Conservation (phyloP, 805 yeast species). For the Yarrowia osloensis region DNA sequence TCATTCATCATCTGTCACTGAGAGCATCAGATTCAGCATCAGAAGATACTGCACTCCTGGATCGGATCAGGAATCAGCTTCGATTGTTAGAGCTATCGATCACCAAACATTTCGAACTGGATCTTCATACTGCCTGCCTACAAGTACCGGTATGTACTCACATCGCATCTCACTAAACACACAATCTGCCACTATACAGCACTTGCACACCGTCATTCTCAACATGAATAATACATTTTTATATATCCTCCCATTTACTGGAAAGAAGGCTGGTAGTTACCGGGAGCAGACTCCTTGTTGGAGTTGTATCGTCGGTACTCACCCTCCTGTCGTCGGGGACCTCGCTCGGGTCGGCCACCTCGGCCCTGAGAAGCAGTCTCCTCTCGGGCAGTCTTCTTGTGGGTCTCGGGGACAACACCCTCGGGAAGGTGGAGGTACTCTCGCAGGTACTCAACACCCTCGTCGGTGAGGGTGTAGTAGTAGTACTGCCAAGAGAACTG, state of each 20-base stretch:
- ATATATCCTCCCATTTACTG: conserved; percentile 34
- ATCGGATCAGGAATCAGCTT: too few relatives aligned
- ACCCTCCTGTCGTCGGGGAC: conserved; percentile 59
- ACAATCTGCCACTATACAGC: too few relatives aligned
- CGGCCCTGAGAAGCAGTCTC: conserved; percentile 49
- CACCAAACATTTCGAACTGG: too few relatives aligned
- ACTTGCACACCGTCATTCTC: neutral
- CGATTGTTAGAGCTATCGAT: too few relatives aligned
- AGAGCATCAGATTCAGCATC: too few relatives aligned
- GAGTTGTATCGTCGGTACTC: conserved; percentile 67
- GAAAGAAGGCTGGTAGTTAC: conserved; percentile 44
- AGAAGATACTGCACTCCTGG: too few relatives aligned
- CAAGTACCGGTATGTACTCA: too few relatives aligned
- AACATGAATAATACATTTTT: conserved; percentile 28
- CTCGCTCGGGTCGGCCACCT: conserved; percentile 44
- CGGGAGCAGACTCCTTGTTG: conserved; percentile 46
- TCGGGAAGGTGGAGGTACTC: conserved; percentile 98
- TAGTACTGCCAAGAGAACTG: conserved; percentile 99
- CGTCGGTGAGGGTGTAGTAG: conserved; percentile 99
- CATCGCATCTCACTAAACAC: too few relatives aligned
- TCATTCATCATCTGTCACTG: too few relatives aligned
- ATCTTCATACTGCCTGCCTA: too few relatives aligned
- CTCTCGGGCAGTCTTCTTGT: conserved; percentile 92
- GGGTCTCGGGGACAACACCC: conserved; percentile 97
- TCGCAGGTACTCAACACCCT: conserved; percentile 98